Conservation (phyloP, 2,329 filamentous ascomycete genomes). For the Diaporthe velutina region DNA sequence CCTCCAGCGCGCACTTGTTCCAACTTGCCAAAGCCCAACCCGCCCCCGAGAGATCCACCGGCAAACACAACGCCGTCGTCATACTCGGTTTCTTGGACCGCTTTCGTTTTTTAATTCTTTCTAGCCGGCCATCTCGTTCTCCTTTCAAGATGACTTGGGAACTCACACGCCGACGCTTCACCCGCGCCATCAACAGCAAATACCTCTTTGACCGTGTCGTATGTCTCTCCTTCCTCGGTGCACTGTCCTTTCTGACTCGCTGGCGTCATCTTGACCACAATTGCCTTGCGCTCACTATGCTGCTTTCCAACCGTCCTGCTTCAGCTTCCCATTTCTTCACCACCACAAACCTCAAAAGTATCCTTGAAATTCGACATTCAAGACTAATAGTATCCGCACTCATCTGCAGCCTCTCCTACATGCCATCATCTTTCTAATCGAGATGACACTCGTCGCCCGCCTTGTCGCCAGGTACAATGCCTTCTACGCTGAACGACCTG, state of each 20-base stretch:
- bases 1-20: constrained; percentile 5
- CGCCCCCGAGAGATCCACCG: constrained; percentile 24
- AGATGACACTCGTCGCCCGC: constrained; percentile 88
- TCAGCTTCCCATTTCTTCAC: not conserved
- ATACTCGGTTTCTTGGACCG: constrained; percentile 8
- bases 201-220: constrained; percentile 82
- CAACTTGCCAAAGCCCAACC: constrained; percentile 19
- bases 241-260: constrained; percentile 29
- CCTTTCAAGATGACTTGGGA: constrained; percentile 67
- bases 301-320: not conserved
- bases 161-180: constrained; percentile 69
- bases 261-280: constrained; percentile 37
- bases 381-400: constrained; percentile 35
- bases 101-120: constrained; percentile 12
- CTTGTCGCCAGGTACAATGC: constrained; percentile 90
- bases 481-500: constrained; percentile 91
- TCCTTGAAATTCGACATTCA: not conserved
- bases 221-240: constrained; percentile 54
- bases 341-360: not conserved
- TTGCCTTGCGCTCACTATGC: constrained; percentile 1
- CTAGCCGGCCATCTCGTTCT: not conserved
- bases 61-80: constrained; percentile 22
- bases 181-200: constrained; percentile 76
- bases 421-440: constrained; percentile 84
- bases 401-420: constrained; percentile 84